Base-by-base conservation (phyloP, 177 flowering plant species). In the Telopea speciosissima region DNA sequence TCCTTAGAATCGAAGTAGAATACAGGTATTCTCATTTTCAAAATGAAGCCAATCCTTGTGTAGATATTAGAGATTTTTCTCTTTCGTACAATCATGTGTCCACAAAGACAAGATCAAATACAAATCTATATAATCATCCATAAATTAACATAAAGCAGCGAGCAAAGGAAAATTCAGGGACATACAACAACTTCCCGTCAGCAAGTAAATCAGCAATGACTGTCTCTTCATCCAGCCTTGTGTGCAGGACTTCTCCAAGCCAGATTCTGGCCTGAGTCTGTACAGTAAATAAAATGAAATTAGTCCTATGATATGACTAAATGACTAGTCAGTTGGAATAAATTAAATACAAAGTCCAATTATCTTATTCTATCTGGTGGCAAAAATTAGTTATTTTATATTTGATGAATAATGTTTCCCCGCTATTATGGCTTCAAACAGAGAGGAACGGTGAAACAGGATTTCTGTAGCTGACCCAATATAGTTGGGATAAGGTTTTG, bases 231-330 rank as follows among this genome's bases (percentile, higher is more conserved):
- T 85, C 82, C 70, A 87, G 76, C 80, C 90, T 84, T 40, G 73
- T 73, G 45, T 76, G 81, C 64, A 89, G 71, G 59, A 89, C 87
- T 77, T 87, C 90, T 65, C 91, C 91, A 60, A 89, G 84, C 91
- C 93, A 89, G 74, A 89, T 85, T 74, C 88, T 85, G 63, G 91
- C 75, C 69, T 87, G 91, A 36, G 80, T 86, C 93, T 89, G 77
- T 61, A 65, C 0, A 62, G 24, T 22, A 16, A 64, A 66, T 44
- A 59, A 73, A 23, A 36, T 25, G 45, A 70, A 61, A 70, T 42
- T 7, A 40, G 33, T 62, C 19, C 19, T 49, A 16, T 16, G 17
- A 19, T 49, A 49, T 49, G 19, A 12, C 0, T 16, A n/a, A 19
- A 21, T 52, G 26, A 4, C 21, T 23, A 25, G 31, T 52, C 36